Base-by-base conservation (phyloP, 306 rosid species). In the Crotalaria pallida region DNA sequence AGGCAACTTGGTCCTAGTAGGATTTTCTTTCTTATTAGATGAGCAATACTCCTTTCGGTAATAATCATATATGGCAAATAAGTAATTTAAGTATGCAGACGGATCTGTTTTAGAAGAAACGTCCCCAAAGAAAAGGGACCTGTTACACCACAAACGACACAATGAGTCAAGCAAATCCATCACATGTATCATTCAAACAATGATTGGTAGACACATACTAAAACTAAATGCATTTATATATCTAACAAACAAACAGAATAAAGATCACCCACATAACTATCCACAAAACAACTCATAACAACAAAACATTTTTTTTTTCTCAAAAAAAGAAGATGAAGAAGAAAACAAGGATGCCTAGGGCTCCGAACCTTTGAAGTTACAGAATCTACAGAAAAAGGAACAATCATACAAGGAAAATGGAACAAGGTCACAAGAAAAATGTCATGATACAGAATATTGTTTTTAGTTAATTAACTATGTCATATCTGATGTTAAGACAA, bases 121-220 rank as follows among this genome's bases (percentile, higher is more conserved):
- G 17, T 94, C 98, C 13, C 98, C 98, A 59, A 90, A 94, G 90
- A 85, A 94, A 84, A 87, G 84, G 77, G 88, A 78, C 76, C 98
- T 94, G 84, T 24, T 36, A 69, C 62, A 53, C 18, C 21, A 72
- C 31, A 69, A 72, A 69, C 6, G 45, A 69, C 10, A 60, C 68
- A 29, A 63, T 52, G 38, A 67, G 75, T 66, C 44, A 69, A 77
- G 33, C 51, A 71, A 70, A 40, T 66, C 72, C 72, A 52, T 75
- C 27, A 51, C 60, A 45, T 19, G 45, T 24, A n/a, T 44, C 56
- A 60, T 60, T 44, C 65, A 76, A 58, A 59, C 26, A 41, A 41
- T 16, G 64, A 56, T 47, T 62, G 65, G 56, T 5, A 29, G 31
- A 61, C 60, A 45, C 17, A 24, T 34, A n/a, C 19, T 22, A n/a